Evolutionary conservation across 306 rosid species (phyloP).

Genomic region (Carpinus fangiana): DNA sequence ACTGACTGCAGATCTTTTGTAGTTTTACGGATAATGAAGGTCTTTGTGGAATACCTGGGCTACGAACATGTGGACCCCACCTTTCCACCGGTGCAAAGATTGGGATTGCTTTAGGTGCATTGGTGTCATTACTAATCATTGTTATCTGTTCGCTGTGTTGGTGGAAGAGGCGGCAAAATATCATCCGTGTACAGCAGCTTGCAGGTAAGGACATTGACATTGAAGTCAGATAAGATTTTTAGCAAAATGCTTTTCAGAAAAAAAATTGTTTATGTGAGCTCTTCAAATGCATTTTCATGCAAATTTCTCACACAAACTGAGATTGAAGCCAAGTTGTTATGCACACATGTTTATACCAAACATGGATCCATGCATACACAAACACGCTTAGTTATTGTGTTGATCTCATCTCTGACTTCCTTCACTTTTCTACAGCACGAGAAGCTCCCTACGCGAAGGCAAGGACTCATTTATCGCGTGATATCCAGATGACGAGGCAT

Average conservation of each 20-base stretch:
- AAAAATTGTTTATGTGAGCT: not conserved
- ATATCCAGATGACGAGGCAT: conserved; percentile 83
- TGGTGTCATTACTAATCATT: conserved; percentile 45
- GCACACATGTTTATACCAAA: not conserved
- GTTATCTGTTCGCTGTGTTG: conserved; percentile 70
- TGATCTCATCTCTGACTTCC: conserved; percentile 5
- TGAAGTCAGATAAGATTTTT: not conserved
- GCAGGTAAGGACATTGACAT: conserved; percentile 56
- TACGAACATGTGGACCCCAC: conserved; percentile 74
- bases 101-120: conserved; percentile 73
- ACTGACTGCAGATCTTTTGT: conserved; percentile 35
- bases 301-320: not conserved
- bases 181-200: conserved; percentile 72
- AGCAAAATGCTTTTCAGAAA: not conserved
- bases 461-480: conserved; percentile 82
- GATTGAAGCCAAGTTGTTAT: not conserved
- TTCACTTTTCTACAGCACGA: conserved; percentile 57
- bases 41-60: conserved; percentile 91
- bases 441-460: conserved; percentile 93
- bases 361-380: no score
- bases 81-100: conserved; percentile 69
- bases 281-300: not conserved
- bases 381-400: not conserved
- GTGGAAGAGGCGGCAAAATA: conserved; percentile 86
- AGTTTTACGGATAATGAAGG: conserved; percentile 94